phyloP scores from a whole-genome alignment of 768 basidiomycete genomes.

The Leccinellum albellum region DNA sequence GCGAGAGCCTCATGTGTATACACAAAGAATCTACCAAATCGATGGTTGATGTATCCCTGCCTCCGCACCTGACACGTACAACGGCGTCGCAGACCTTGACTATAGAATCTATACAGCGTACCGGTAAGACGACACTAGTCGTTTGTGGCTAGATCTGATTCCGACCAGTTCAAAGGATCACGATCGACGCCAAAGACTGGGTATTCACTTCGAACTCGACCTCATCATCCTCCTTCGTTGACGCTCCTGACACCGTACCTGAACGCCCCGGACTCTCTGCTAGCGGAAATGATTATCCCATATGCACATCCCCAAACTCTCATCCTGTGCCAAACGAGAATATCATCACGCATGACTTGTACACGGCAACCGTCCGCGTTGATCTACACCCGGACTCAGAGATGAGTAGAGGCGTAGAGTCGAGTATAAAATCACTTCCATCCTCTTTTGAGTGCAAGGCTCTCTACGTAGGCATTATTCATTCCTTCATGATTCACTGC shows the following conservation, averaged over 20 bases:
- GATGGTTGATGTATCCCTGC: not conserved
- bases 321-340: not conserved
- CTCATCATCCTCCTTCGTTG: not conserved
- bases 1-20: not conserved
- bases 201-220: not conserved
- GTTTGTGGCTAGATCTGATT: not conserved
- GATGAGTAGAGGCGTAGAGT: constrained; percentile 7
- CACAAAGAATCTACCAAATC: not conserved
- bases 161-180: constrained; percentile 7
- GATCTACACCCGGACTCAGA: not conserved
- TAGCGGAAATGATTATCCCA: not conserved
- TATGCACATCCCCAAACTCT: not conserved
- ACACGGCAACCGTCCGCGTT: constrained; percentile 4
- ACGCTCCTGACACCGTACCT: not conserved
- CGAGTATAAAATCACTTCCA: constrained; percentile 6
- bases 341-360: constrained; percentile 9
- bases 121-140: not conserved
- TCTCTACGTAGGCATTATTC: constrained; percentile 2
- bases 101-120: constrained; percentile 7
- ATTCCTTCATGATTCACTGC: not conserved
- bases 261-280: not conserved
- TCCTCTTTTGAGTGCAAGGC: constrained; percentile 6
- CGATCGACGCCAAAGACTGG: constrained; percentile 2
- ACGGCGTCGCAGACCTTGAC: not conserved
- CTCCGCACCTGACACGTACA: not conserved